Evolutionary conservation across 805 yeast genomes (phyloP).

Genomic region (Kodamaea hsintzibuensis): DNA sequence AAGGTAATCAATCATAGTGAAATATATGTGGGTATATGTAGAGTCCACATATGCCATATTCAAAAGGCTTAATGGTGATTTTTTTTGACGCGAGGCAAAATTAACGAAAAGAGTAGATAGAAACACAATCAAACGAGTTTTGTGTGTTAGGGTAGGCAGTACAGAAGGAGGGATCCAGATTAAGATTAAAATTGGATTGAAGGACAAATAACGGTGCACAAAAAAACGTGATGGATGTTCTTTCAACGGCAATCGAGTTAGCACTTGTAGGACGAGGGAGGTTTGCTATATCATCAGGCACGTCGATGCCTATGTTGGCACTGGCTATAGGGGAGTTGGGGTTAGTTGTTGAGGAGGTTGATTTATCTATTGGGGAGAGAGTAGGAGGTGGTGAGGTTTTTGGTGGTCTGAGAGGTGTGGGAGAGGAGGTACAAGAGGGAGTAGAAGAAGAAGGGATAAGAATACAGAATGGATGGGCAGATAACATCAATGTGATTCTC

Average conservation of each 20-base stretch:
- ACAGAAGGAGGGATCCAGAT: too few relatives aligned
- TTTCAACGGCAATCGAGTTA: conserved; percentile 6
- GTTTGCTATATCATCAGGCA: conserved; percentile 6
- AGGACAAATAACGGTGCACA: not conserved
- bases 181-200: not conserved
- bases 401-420: too few relatives aligned
- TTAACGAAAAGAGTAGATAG: too few relatives aligned
- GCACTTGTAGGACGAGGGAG: conserved; percentile 3
- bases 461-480: not conserved
- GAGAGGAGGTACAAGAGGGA: not conserved
- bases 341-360: conserved; percentile 2
- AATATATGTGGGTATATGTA: too few relatives aligned
- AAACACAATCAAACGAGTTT: too few relatives aligned
- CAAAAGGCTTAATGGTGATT: too few relatives aligned
- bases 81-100: too few relatives aligned
- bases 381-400: not conserved
- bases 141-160: too few relatives aligned
- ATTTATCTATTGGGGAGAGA: not conserved
- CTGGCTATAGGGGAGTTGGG: not conserved
- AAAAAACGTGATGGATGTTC: conserved; percentile 4
- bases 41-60: too few relatives aligned
- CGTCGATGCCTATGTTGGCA: conserved; percentile 1
- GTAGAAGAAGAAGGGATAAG: not conserved
- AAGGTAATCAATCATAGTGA: too few relatives aligned
- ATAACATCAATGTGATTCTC: not conserved